Base-by-base conservation (phyloP, 805 yeast genomes). In the Yarrowia sp. region DNA sequence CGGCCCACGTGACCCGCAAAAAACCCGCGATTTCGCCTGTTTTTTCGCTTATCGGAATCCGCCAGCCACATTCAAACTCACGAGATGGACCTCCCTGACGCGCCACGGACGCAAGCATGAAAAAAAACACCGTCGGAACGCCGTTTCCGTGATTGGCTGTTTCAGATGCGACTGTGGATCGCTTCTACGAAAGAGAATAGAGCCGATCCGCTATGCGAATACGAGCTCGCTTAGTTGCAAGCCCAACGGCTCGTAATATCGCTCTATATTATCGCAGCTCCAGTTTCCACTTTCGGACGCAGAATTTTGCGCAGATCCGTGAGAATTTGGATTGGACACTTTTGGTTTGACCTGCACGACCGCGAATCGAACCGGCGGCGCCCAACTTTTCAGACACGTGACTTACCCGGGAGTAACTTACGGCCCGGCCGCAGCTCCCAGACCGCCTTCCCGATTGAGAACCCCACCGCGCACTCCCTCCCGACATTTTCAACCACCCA, bases 401-500 rank as follows among this genome's bases (percentile, higher is more conserved):
- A 51, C 42, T 51, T 51, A 51, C 58, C 58, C 58, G 35, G 58
- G 42, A 51, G 58, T 35, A 51, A 51, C 2, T 13, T 1, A 6
- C 16, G 2, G 6, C 31, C 41, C 42, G 58, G 58, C 42, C 58
- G 58, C 58, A 51, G 58, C 13, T 24, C 27, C 18, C 3, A 8
- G 24, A 16, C 41, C 42, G 5, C 31, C 42, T 51, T 33, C 58
- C 42, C 18, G 6, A 22, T 51, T 25, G 41, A 42, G 58, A 35
- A n/a, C 6, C 21, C n/a, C 42, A 16, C 42, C 41, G 27, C 35
- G 13, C 39, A n/a, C 35, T 13, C 31, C 33, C 62, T 49, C 32
- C 24, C 62, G 38, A 38, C 32, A 31, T 47, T 41, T 59, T 53
- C 62, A 47, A 33, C 14, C 61, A 22, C 36, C 61, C 42, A 51